These are phyloP conservation scores for Nicotiana sylvestris DNA, from an alignment of 257 asterid genomes.

Conservation along the genomic window DNA sequence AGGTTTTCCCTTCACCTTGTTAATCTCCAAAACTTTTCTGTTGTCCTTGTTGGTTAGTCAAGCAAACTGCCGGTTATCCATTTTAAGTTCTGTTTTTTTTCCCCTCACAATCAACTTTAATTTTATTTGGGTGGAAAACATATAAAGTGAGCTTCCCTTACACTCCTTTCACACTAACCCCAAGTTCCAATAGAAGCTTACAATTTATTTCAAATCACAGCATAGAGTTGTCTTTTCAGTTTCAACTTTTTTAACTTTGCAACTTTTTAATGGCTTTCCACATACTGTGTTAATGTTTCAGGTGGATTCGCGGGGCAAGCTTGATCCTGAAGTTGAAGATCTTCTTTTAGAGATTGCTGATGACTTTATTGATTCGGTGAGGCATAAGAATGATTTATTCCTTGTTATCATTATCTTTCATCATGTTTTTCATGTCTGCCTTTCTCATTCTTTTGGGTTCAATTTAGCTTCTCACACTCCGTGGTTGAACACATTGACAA, in stretches of 20 bases:
- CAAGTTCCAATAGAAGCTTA: not conserved
- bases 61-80: not conserved
- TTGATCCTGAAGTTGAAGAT: slow-evolving; percentile 87
- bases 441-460: not conserved
- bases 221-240: not conserved
- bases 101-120: too few relatives aligned
- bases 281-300: slow-evolving; percentile 28
- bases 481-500: not conserved
- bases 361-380: slow-evolving; percentile 75
- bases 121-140: not conserved
- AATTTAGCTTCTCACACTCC: not conserved
- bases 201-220: not conserved
- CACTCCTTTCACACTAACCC: not conserved
- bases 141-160: not conserved
- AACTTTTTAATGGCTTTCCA: not conserved
- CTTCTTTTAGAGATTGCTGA: slow-evolving; percentile 75
- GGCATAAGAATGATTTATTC: slow-evolving; percentile 20
- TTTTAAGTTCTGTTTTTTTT: not conserved
- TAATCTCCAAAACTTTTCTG: not conserved
- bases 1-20: slow-evolving; percentile 38
- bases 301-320: slow-evolving; percentile 55
- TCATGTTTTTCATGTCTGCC: not conserved
- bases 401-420: not conserved
- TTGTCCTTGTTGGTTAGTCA: not conserved
- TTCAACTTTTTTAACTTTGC: not conserved